Base-by-base conservation (phyloP, 1,284 basidiomycete species). In the Tilletiopsis washingtonensis region DNA sequence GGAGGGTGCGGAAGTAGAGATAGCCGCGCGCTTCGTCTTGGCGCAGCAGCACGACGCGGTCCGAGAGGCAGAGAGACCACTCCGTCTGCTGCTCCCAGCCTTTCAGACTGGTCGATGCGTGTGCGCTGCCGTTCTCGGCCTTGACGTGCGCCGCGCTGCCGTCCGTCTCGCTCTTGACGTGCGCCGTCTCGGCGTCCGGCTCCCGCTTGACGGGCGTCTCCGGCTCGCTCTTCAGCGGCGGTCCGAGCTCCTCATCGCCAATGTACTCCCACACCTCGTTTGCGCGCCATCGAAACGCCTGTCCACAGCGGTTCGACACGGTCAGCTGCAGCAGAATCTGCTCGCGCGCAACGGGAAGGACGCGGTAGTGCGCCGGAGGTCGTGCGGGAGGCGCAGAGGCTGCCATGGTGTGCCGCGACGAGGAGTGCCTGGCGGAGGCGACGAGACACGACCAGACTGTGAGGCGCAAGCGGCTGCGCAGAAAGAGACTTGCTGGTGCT, bases 281-380 rank as follows among this genome's bases (percentile, higher is more conserved):
- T 26, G 50, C 45, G 15, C 67, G 51, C 71, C 71, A 73, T 12
- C 71, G 54, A 29, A 73, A 73, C 1, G 67, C 65, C 49, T 73
- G 71, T 0, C 71, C 71, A 40, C 69, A 73, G 40, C 67, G 64
- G 52, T 70, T 67, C 11, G 67, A 68, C 1, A 73, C 50, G 12
- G 66, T 71, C 14, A 71, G 51, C 5, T 63, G 60, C 7, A 73
- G 64, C 3, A 61, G 51, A 40, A 60, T 50, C 43, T 69, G 62
- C 9, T 25, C 29, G 0, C 54, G 34, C 3, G 57, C 52, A 1
- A 54, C 59, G 24, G 49, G 26, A 3, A 66, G 39, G 0, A 55
- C 24, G 2, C 48, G 23, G 40, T 60, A 67, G 47, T 62, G 62
- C 1, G 51, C 25, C 0, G 64, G 64, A 4, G 64, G 57, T 14